phyloP scores from a whole-genome alignment of 805 yeast genomes.

The Pichia cabralensis region DNA sequence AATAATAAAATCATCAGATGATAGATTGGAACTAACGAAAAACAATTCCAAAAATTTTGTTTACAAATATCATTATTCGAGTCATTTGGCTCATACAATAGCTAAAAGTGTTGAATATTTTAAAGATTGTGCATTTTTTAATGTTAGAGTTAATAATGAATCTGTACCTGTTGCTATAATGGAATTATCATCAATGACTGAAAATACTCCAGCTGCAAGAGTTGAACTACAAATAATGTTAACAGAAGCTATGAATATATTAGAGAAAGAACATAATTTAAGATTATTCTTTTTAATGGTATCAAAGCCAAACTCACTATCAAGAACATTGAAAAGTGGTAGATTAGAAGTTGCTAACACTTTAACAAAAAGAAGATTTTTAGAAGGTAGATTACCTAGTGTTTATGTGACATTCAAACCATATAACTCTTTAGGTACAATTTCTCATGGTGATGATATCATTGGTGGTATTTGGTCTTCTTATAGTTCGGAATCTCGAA shows the following conservation, averaged over 20 bases:
- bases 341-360: constrained; percentile 88
- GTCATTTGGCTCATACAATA: constrained; percentile 76
- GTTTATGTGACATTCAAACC: constrained; percentile 74
- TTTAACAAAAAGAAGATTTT: constrained; percentile 67
- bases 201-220: constrained; percentile 21
- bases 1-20: constrained; percentile 1
- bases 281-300: constrained; percentile 75
- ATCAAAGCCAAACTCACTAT: constrained; percentile 70
- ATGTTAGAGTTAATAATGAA: constrained; percentile 67
- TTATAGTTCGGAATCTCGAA: constrained; percentile 58
- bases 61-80: constrained; percentile 67
- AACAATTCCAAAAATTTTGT: constrained; percentile 7
- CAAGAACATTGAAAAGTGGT: constrained; percentile 77
- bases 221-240: constrained; percentile 38
- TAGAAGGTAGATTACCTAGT: constrained; percentile 71
- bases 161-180: constrained; percentile 77
- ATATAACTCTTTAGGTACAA: constrained; percentile 47
- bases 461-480: constrained; percentile 80
- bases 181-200: constrained; percentile 33
- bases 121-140: constrained; percentile 88
- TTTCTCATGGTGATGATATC: constrained; percentile 68
- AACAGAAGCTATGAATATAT: constrained; percentile 26
- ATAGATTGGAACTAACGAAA: constrained; percentile 3
- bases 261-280: constrained; percentile 56
- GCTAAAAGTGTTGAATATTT: constrained; percentile 74